Evolutionary conservation across 2,329 filamentous ascomycete species (phyloP).

Genomic region (Colletotrichum kahawae): DNA sequence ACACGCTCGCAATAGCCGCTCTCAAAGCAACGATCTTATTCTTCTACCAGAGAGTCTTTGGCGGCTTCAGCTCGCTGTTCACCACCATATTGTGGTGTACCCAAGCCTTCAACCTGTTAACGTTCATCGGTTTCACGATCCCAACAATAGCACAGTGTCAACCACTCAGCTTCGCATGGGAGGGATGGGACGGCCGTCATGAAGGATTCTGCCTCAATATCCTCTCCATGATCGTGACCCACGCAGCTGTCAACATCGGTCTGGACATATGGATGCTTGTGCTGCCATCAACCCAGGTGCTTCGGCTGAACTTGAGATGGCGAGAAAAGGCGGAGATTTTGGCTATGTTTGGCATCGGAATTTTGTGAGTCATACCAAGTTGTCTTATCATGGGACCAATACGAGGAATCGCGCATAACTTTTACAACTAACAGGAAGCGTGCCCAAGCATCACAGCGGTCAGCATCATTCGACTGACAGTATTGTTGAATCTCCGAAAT

Average conservation of each 20-base stretch:
- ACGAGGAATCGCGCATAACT: background rate
- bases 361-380: slow-evolving; percentile 3
- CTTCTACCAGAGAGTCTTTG: slow-evolving; percentile 42
- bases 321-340: slow-evolving; percentile 40
- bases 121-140: slow-evolving; percentile 32
- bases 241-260: slow-evolving; percentile 46
- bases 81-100: slow-evolving; percentile 27
- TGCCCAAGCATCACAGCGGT: slow-evolving; percentile 37
- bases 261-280: slow-evolving; percentile 47
- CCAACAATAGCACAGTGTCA: slow-evolving; percentile 44
- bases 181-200: slow-evolving; percentile 33
- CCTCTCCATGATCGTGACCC: slow-evolving; percentile 41
- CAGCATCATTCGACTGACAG: slow-evolving; percentile 40
- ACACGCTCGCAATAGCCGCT: slow-evolving; percentile 39
- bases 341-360: slow-evolving; percentile 42
- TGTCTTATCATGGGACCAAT: background rate
- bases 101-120: background rate
- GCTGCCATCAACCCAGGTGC: slow-evolving; percentile 42
- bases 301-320: slow-evolving; percentile 34
- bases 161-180: slow-evolving; percentile 49
- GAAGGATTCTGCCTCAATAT: slow-evolving; percentile 39
- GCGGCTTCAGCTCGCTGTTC: slow-evolving; percentile 30
- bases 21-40: slow-evolving; percentile 40
- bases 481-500: slow-evolving; percentile 46
- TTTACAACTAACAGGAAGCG: rapidly evolving